Percentiles rank a stretch among this genome's conserved stretches.
Conservation (phyloP, 768 basidiomycete species). For the Floccularia luteovirens region DNA sequence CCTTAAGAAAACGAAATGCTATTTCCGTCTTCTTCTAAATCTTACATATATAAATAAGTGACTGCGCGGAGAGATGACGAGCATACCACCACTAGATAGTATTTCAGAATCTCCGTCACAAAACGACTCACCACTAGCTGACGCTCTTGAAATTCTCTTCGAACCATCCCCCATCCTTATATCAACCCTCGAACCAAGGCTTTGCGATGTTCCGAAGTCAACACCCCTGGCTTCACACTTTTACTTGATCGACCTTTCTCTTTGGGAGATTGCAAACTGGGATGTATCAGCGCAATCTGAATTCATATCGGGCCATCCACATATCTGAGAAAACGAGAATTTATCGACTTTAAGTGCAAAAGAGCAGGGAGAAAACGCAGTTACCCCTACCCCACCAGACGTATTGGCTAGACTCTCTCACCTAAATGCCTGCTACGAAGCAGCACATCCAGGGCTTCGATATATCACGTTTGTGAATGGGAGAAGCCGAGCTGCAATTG, state of each 20-base stretch:
- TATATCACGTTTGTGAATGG: constrained; percentile 95
- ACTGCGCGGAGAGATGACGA: no score
- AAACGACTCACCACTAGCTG: constrained; percentile 27
- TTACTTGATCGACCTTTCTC: constrained; percentile 47
- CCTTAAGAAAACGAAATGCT: no score
- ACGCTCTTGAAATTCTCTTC: constrained; percentile 32
- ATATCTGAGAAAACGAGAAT: constrained; percentile 78
- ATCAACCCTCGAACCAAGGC: constrained; percentile 44
- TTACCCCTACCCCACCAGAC: constrained; percentile 57
- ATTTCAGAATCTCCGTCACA: constrained; percentile 22
- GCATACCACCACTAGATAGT: no score
- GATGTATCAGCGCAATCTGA: constrained; percentile 36
- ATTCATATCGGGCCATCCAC: constrained; percentile 82
- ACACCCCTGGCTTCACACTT: constrained; percentile 31
- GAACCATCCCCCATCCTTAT: constrained; percentile 60
- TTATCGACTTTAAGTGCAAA: constrained; percentile 69
- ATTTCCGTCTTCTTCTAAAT: no score
- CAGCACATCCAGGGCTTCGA: constrained; percentile 61
- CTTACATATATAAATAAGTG: no score
- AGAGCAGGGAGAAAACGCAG: constrained; percentile 59
- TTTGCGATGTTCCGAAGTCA: constrained; percentile 23
- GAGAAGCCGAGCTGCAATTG: constrained; percentile 61
- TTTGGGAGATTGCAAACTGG: constrained; percentile 47
- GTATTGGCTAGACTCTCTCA: constrained; percentile 66
- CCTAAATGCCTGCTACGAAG: constrained; percentile 76